Percentiles rank a stretch among this genome's conserved stretches.
Conservation (phyloP, 2,329 filamentous ascomycete genomes). For the Nectriaceae sp. region DNA sequence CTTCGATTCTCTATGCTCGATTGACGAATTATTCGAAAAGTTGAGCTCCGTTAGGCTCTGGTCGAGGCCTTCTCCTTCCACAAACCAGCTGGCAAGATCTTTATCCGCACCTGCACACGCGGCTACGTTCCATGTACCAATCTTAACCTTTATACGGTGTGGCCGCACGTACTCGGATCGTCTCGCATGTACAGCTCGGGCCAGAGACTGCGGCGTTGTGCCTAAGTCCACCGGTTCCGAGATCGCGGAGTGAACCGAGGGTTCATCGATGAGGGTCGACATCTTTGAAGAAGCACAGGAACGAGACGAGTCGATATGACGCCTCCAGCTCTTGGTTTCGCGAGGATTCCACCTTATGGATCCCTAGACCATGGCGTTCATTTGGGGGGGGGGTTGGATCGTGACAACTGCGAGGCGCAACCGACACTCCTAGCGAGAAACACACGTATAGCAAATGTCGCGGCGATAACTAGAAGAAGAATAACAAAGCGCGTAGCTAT, state of each 20-base stretch:
- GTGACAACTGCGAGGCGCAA: too few species aligned
- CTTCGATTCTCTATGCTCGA: slow-evolving; percentile 34
- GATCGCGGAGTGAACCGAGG: slow-evolving; percentile 34
- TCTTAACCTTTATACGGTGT: slow-evolving; percentile 77
- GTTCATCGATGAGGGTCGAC: slow-evolving; percentile 28
- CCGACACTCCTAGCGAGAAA: too few species aligned
- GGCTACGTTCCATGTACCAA: slow-evolving; percentile 95
- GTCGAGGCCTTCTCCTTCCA: slow-evolving; percentile 72
- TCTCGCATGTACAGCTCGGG: slow-evolving; percentile 68
- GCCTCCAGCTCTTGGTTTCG: slow-evolving; percentile 26
- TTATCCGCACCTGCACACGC: slow-evolving; percentile 82
- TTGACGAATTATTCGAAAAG: slow-evolving; percentile 41
- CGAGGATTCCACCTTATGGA: slow-evolving; percentile 24
- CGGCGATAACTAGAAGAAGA: neutral
- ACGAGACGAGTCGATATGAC: slow-evolving; percentile 17
- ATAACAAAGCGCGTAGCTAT: neutral
- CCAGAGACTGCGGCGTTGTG: slow-evolving; percentile 59
- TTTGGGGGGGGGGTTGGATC: too few species aligned
- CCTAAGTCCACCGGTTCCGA: slow-evolving; percentile 47
- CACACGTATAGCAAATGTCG: too few species aligned
- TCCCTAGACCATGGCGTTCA: slow-evolving; percentile 37
- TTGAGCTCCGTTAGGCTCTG: slow-evolving; percentile 60
- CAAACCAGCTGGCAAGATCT: slow-evolving; percentile 87
- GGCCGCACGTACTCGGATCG: slow-evolving; percentile 77
- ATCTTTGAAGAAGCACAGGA: slow-evolving; percentile 22